Percentiles rank a stretch among this genome's conserved stretches.
phyloP scores from a whole-genome alignment of 2,329 filamentous ascomycete genomes.

The Amauroascus verrucosus region DNA sequence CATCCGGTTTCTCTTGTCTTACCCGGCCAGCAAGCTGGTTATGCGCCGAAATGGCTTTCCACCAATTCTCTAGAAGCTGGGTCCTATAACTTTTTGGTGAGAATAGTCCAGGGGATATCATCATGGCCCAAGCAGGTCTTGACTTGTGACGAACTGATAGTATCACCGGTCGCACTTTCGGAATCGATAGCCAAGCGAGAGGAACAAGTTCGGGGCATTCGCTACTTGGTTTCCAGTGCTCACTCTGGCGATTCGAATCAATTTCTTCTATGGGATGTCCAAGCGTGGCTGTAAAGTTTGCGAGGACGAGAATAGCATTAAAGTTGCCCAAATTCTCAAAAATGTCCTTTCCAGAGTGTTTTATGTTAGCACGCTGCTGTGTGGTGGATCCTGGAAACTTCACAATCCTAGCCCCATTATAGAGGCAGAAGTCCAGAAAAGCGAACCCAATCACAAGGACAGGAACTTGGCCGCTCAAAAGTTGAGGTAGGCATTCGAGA shows the following conservation, averaged over 20 bases:
- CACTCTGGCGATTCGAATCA: slow-evolving; percentile 26
- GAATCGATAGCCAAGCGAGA: slow-evolving; percentile 47
- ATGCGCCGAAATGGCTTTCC: slow-evolving; percentile 43
- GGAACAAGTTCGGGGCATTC: slow-evolving; percentile 41
- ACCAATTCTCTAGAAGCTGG: slow-evolving; percentile 53
- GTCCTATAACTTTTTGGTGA: not conserved
- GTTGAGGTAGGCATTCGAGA: not conserved
- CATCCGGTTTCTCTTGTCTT: not conserved
- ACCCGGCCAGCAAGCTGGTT: not conserved
- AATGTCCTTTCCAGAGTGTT: not conserved
- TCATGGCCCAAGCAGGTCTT: slow-evolving; percentile 74
- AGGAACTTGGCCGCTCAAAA: not conserved
- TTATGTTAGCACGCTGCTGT: not conserved
- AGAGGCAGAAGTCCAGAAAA: not conserved
- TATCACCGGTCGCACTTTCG: slow-evolving; percentile 44
- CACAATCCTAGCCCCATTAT: not conserved
- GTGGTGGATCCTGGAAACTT: not conserved
- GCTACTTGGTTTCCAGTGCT: slow-evolving; percentile 23
- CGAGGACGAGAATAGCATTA: too few species aligned
- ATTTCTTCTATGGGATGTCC: slow-evolving; percentile 22
- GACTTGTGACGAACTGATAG: slow-evolving; percentile 62
- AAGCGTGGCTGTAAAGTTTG: not conserved
- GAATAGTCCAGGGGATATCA: slow-evolving; percentile 53
- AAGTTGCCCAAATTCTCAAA: not conserved
- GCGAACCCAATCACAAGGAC: not conserved